These are phyloP conservation scores for Purpureocillium lavendulum DNA, from an alignment of 2,329 filamentous ascomycete genomes.

Conservation along the genomic window DNA sequence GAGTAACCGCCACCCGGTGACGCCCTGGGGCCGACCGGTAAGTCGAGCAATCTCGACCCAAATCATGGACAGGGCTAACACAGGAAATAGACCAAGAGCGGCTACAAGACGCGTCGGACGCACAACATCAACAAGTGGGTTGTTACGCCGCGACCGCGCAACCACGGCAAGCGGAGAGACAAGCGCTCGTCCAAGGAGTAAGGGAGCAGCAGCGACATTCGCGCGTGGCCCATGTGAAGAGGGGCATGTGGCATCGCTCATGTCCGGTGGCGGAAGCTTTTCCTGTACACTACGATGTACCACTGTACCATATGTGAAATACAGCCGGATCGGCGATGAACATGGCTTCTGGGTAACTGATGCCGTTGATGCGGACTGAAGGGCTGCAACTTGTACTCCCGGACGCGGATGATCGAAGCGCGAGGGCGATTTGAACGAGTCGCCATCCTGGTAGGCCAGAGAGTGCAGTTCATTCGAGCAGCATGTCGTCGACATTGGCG, in stretches of 20 bases:
- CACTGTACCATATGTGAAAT: conserved; percentile 25
- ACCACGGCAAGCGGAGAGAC: conserved; percentile 79
- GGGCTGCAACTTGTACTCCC: no score
- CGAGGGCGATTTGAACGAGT: no score
- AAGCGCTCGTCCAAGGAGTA: conserved; percentile 39
- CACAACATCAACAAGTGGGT: conserved; percentile 89
- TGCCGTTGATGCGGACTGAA: no score
- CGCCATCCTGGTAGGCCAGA: no score
- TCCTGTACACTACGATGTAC: conserved; percentile 20
- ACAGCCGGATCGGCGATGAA: conserved; percentile 12
- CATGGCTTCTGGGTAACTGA: background rate
- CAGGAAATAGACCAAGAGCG: conserved; percentile 58
- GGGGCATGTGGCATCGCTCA: background rate
- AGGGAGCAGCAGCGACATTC: background rate
- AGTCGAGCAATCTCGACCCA: conserved; percentile 27
- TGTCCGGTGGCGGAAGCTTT: background rate
- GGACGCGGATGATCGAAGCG: no score
- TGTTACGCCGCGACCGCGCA: conserved; percentile 72
- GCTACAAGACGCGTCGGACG: conserved; percentile 86
- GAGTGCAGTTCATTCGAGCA: no score
- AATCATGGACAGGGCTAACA: background rate
- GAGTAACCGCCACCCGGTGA: conserved; percentile 91
- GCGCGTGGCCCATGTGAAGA: background rate
- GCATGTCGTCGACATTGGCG: no score
- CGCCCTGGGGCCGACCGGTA: conserved; percentile 94